Evolutionary conservation across 805 yeast species (phyloP).

Genomic region (Peterozyma toletana): DNA sequence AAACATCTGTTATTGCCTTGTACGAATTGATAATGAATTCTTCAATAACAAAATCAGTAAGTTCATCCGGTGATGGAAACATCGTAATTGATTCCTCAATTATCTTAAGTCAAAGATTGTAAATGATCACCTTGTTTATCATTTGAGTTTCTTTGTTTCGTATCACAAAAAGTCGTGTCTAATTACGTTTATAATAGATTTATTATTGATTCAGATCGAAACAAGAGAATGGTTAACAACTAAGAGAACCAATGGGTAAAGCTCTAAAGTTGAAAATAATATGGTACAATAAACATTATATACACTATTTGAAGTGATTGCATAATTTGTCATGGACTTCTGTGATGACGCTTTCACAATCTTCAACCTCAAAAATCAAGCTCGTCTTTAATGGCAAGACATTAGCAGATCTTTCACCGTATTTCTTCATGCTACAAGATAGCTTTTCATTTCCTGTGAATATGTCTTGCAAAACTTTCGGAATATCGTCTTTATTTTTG

Average conservation of each 20-base stretch:
- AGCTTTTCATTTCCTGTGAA: background rate
- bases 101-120: too few species aligned
- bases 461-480: background rate
- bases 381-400: background rate
- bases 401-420: background rate
- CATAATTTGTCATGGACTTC: background rate
- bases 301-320: background rate
- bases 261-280: too few species aligned
- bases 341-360: background rate
- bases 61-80: slow-evolving; percentile 22
- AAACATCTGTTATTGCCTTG: slow-evolving; percentile 20
- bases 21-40: slow-evolving; percentile 28
- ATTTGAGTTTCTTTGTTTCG: too few species aligned
- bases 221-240: too few species aligned
- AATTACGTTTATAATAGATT: too few species aligned
- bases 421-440: too few species aligned
- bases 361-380: background rate
- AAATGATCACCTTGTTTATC: too few species aligned
- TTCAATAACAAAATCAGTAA: slow-evolving; percentile 24
- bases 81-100: background rate
- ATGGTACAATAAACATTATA: too few species aligned
- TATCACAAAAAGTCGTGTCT: too few species aligned
- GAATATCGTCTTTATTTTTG: background rate
- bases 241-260: too few species aligned
- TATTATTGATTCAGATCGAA: too few species aligned